phyloP scores from a whole-genome alignment of 805 yeast species.

The Candida sakaeoensis region DNA sequence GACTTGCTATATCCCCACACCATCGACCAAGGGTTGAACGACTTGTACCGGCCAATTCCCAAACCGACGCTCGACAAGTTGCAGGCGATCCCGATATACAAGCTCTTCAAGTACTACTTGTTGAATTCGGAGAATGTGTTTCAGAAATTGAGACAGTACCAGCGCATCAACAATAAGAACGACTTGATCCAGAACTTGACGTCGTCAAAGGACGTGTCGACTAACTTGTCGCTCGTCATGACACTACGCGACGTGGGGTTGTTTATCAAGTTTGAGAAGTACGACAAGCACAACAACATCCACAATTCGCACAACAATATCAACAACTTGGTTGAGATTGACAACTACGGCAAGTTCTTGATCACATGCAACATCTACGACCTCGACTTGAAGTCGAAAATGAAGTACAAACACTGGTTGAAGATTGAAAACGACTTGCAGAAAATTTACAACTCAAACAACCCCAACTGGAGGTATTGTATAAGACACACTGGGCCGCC shows the following conservation, averaged over 20 bases:
- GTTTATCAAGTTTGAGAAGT: constrained; percentile 38
- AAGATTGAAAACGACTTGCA: constrained; percentile 38
- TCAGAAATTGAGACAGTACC: constrained; percentile 31
- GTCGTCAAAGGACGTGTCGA: constrained; percentile 36
- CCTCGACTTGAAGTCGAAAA: constrained; percentile 44
- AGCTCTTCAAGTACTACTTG: constrained; percentile 33
- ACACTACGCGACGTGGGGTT: constrained; percentile 56
- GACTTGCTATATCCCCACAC: constrained; percentile 34
- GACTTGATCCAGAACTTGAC: constrained; percentile 29
- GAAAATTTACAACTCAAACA: constrained; percentile 27
- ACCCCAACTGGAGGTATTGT: constrained; percentile 29
- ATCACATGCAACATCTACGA: constrained; percentile 43
- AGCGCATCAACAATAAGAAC: constrained; percentile 28
- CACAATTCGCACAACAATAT: constrained; percentile 30
- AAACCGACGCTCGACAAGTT: constrained; percentile 13
- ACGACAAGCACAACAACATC: constrained; percentile 21
- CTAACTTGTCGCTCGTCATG: constrained; percentile 43
- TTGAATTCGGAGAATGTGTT: constrained; percentile 23
- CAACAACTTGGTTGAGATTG: constrained; percentile 21
- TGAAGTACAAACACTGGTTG: constrained; percentile 45
- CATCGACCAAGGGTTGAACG: constrained; percentile 32
- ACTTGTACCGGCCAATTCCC: constrained; percentile 23
- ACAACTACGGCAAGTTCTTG: constrained; percentile 21
- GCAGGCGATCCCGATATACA: constrained; percentile 22
- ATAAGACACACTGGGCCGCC: constrained; percentile 12